Evolutionary conservation across 2,329 filamentous ascomycete genomes (phyloP), one percentile per base, ranked within the genome.

Genomic region (Microsporum ferrugineum): DNA sequence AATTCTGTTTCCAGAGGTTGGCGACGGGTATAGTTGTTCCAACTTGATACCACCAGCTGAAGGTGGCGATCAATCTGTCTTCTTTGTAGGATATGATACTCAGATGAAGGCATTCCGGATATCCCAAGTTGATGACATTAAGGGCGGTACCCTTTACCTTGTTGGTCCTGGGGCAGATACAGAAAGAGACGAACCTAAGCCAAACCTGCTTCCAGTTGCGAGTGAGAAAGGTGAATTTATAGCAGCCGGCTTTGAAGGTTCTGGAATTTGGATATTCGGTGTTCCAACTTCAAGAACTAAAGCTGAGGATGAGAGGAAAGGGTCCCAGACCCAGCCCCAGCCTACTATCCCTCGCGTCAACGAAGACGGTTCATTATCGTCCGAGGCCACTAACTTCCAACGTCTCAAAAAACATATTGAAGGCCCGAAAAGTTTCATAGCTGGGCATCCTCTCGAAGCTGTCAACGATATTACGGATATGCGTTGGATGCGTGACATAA

Each of bases 1-100:
- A 38, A 91, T 94, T 53, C 76, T 94, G 2, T 92, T 92, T 61
- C 88, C 89, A 2, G 89, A 91, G 66, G 86, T 84, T n/a, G 89
- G 86, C 66, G 82, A 84, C 57, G 86, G 89, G 65, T 91, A 88
- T 69, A 90, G 87, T 66, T 88, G 91, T 72, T 87, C 88, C 23
- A 84, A 88, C 0, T 72, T 92, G 53, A 76, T 92, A 14, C 75
- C 77, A 23, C 70, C 71, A 38, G 45, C 57, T 5, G 75, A 75
- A 60, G 72, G 72, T n/a, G 77, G 78, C 62, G 71, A 72, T 41
- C 88, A 90, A 71, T 84, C 87, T 31, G 82, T 78, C 63, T 92
- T 88, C 87, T 82, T 88, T 0, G 87, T 92, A 66, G 86, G 88
- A 1, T 92, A 90, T 67, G 88, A 92, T 69, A 79, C 84, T 64